A percentile compares a stretch with the other conserved stretches of the same genome.
These are phyloP conservation scores for Linnemannia schmuckeri DNA, from an alignment of 192 early-diverging fungal genomes.

Conservation along the genomic window DNA sequence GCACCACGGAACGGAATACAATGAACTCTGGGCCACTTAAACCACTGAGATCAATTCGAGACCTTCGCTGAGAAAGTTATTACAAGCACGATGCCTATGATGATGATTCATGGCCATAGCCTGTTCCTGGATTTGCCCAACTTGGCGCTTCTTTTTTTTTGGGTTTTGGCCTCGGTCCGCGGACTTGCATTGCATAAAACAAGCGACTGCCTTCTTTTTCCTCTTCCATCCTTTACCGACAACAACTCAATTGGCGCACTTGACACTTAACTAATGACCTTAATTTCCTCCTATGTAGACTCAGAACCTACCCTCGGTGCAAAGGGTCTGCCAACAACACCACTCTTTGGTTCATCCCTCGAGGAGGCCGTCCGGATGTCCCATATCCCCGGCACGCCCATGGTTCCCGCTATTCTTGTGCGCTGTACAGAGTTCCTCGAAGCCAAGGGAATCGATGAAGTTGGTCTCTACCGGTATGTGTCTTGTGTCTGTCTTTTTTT, in stretches of 20 bases:
- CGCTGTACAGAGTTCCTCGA: conserved; percentile 60
- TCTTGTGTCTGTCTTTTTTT: neutral
- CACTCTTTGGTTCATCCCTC: conserved; percentile 43
- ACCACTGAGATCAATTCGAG: neutral
- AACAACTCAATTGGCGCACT: neutral
- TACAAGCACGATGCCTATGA: neutral
- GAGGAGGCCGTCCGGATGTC: conserved; percentile 50
- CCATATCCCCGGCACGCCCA: conserved; percentile 43
- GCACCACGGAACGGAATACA: neutral
- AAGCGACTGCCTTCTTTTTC: neutral
- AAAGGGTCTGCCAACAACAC: conserved; percentile 14
- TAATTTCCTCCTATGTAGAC: conserved; percentile 13
- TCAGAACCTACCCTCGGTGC: conserved; percentile 47
- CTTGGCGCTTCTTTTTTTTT: neutral
- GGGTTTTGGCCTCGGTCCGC: neutral
- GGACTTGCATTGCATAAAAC: neutral
- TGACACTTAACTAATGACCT: conserved; percentile 13
- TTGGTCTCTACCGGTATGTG: conserved; percentile 66
- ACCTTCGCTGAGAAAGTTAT: neutral
- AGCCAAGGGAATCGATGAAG: conserved; percentile 62
- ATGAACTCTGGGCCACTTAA: neutral
- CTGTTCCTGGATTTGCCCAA: neutral
- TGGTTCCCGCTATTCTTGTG: conserved; percentile 55
- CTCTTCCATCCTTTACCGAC: neutral
- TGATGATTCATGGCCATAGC: neutral